A percentile compares a stretch with the other conserved stretches of the same genome.
phyloP scores from a whole-genome alignment of 345 rosid genomes.

The Euclidium syriacum region DNA sequence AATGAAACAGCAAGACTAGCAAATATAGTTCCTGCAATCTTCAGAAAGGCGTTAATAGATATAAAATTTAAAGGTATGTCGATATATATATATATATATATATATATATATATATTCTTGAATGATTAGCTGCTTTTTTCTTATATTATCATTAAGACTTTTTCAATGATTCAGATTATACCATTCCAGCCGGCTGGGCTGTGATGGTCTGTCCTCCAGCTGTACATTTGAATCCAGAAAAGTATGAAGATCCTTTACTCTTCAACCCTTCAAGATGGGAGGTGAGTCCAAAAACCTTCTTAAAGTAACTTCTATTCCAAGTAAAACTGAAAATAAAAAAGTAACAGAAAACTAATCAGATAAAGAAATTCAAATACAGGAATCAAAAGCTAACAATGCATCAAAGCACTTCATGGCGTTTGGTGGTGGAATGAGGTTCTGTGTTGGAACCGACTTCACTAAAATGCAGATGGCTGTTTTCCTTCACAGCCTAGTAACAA shows the following conservation, averaged over 20 bases:
- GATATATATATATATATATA: not conserved
- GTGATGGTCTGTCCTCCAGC: conserved; percentile 99
- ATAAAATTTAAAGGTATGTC: conserved; percentile 72
- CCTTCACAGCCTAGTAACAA: conserved; percentile 80
- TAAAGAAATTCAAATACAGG: conserved; percentile 37
- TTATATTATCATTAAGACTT: conserved; percentile 18
- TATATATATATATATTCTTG: not conserved
- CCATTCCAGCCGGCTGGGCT: conserved; percentile 96
- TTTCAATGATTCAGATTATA: conserved; percentile 52
- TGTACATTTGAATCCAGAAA: conserved; percentile 75
- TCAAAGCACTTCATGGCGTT: conserved; percentile 94
- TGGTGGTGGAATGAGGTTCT: conserved; percentile 98
- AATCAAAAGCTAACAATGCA: conserved; percentile 46
- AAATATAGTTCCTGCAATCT: conserved; percentile 90
- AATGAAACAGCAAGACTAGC: conserved; percentile 91
- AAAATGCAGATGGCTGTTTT: conserved; percentile 96
- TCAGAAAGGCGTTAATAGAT: conserved; percentile 75
- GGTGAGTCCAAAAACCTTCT: conserved; percentile 40
- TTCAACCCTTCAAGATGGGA: conserved; percentile 97
- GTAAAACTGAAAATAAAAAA: not conserved
- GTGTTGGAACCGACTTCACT: conserved; percentile 92
- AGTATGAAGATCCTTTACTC: conserved; percentile 68
- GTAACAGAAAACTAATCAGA: not conserved
- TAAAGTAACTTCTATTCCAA: conserved; percentile 17
- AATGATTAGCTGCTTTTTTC: not conserved